These are phyloP conservation scores for Calocybe gangraenosa DNA, from an alignment of 768 basidiomycete genomes.

Conservation along the genomic window DNA sequence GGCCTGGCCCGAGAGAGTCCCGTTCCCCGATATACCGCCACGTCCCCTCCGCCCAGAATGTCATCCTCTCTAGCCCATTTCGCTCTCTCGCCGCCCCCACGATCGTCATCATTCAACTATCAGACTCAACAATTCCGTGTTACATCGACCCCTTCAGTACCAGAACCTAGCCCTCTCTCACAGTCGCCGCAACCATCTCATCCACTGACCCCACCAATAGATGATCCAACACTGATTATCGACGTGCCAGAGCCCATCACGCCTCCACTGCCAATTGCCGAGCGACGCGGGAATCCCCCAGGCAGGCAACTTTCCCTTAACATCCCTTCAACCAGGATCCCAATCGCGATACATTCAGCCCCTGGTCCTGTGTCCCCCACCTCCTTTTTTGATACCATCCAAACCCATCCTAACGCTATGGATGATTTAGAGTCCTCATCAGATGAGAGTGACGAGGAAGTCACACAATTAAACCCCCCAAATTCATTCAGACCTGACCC, in stretches of 20 bases:
- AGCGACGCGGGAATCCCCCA: slow-evolving; percentile 23
- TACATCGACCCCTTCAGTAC: slow-evolving; percentile 18
- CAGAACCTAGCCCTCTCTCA: slow-evolving; percentile 16
- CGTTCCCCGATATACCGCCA: slow-evolving; percentile 31
- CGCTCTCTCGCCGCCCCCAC: slow-evolving; percentile 57
- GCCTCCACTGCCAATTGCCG: slow-evolving; percentile 35
- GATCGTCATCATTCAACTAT: slow-evolving; percentile 30
- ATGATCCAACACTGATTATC: slow-evolving; percentile 30
- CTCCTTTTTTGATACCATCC: slow-evolving; percentile 74
- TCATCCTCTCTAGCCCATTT: slow-evolving; percentile 57
- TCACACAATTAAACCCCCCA: slow-evolving; percentile 22
- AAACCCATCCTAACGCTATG: slow-evolving; percentile 67
- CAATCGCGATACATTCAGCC: slow-evolving; percentile 51
- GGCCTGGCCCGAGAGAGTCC: slow-evolving; percentile 21
- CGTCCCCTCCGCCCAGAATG: slow-evolving; percentile 59
- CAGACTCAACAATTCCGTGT: slow-evolving; percentile 12
- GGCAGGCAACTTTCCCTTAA: slow-evolving; percentile 33
- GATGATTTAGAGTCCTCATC: slow-evolving; percentile 68
- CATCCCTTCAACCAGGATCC: slow-evolving; percentile 40
- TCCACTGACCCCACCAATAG: slow-evolving; percentile 13
- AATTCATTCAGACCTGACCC: slow-evolving; percentile 21
- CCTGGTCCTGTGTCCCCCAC: slow-evolving; percentile 63
- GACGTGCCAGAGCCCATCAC: slow-evolving; percentile 39
- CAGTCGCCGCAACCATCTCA: slow-evolving; percentile 4
- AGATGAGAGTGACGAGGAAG: slow-evolving; percentile 36